A percentile compares a stretch with the other conserved stretches of the same genome.
Conservation (phyloP, 2,329 filamentous ascomycete genomes). For the Pseudogymnoascus sp. region DNA sequence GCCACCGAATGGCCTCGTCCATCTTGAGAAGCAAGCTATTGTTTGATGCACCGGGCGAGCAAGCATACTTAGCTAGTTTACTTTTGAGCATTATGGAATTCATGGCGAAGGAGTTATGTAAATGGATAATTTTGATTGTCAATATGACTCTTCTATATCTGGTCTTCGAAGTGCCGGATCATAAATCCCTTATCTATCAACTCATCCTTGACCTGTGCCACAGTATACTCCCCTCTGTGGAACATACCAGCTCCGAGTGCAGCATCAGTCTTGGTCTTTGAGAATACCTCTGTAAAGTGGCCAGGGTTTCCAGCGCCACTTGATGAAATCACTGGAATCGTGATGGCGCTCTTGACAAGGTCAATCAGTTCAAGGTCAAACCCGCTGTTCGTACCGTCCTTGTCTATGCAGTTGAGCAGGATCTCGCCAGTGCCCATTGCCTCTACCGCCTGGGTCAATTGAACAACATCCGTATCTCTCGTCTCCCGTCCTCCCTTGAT, state of each 20-base stretch:
- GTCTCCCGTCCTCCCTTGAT: constrained; percentile 92
- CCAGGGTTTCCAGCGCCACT: constrained; percentile 81
- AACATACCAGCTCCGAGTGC: constrained; percentile 97
- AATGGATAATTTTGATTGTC: constrained; percentile 1
- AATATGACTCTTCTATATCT: constrained; percentile 7
- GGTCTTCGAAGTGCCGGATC: constrained; percentile 65
- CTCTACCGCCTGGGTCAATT: constrained; percentile 82
- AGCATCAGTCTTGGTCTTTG: constrained; percentile 77
- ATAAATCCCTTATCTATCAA: constrained; percentile 62
- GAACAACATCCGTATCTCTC: constrained; percentile 85
- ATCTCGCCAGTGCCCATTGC: constrained; percentile 95
- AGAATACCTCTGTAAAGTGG: constrained; percentile 89
- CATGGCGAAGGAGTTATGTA: background rate
- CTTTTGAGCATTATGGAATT: background rate
- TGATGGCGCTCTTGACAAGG: constrained; percentile 78
- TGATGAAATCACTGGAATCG: constrained; percentile 90
- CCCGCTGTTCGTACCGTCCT: constrained; percentile 86
- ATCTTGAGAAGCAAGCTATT: constrained; percentile 41
- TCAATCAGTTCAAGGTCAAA: constrained; percentile 89
- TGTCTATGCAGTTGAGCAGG: constrained; percentile 94
- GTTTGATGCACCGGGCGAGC: background rate
- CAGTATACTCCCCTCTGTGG: constrained; percentile 89
- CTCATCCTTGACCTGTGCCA: constrained; percentile 85
- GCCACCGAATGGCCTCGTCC: constrained; percentile 57
- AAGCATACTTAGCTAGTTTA: background rate